Evolutionary conservation across 1,284 basidiomycete genomes (phyloP).

Genomic region (Inonotus obliquus): DNA sequence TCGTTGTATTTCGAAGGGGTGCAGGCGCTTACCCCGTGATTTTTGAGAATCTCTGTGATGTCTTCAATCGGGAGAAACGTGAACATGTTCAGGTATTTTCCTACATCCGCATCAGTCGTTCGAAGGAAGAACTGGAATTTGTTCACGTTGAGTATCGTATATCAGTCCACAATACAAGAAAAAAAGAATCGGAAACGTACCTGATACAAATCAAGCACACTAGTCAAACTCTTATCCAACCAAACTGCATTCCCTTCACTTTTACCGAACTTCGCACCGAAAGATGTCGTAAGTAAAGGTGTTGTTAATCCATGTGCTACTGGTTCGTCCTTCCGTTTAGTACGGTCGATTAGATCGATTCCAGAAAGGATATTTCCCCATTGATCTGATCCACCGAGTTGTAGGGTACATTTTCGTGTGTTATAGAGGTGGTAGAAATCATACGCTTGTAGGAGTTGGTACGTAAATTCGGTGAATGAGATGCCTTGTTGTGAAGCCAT

Average conservation of each 20-base stretch:
- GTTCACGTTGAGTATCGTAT: conserved; percentile 4
- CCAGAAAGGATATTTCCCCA: conserved; percentile 98
- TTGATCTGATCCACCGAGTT: conserved; percentile 96
- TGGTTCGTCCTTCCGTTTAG: conserved; percentile 25
- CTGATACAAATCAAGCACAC: conserved; percentile 89
- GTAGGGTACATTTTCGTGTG: conserved; percentile 71
- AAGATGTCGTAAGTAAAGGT: conserved; percentile 86
- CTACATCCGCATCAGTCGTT: conserved; percentile 79
- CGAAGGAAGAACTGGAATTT: conserved; percentile 80
- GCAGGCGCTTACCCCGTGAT: conserved; percentile 46
- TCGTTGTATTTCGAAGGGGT: conserved; percentile 14
- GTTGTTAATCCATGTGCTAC: conserved; percentile 74
- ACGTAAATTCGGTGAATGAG: conserved; percentile 96
- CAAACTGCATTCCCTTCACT: conserved; percentile 95
- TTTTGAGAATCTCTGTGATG: conserved; percentile 54
- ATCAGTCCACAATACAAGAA: background rate
- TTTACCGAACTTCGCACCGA: conserved; percentile 97
- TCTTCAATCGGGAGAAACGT: conserved; percentile 67
- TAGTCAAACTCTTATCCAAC: conserved; percentile 74
- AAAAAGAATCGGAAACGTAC: conserved; percentile 38
- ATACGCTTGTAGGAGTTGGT: conserved; percentile 95
- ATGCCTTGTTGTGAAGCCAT: conserved; percentile 77
- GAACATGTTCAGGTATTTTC: conserved; percentile 77
- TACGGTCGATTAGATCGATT: conserved; percentile 78
- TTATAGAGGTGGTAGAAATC: conserved; percentile 85